Base-by-base conservation (phyloP, 495 filamentous ascomycete species). In the Podospora pseudopauciseta region DNA sequence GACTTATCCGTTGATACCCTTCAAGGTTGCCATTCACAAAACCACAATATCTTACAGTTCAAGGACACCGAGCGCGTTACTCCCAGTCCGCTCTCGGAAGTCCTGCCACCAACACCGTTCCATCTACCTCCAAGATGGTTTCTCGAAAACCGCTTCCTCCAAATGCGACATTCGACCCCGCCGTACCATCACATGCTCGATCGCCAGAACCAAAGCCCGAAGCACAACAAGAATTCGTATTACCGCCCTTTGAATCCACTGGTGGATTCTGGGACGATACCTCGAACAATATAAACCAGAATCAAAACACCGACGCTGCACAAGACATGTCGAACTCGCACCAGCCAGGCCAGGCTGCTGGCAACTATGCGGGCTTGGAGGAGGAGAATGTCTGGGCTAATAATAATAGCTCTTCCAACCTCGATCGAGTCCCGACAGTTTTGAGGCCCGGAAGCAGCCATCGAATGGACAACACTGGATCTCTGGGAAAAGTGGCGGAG, bases 121-220 rank as follows among this genome's bases (percentile, higher is more conserved):
- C 5, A 32, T 5, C 15, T 0, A 19, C 20, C 28, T 59, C 32
- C 55, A 30, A 56, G 16, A 76, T 76, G 74, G 72, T 76, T 16
- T 58, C 67, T 20, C 64, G 74, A 58, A 84, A 84, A 64, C 81
- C 84, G 53, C 65, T 81, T 55, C 75, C 82, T 28, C 63, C 70
- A 30, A 67, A 70, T 66, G 71, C 76, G 58, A 73, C 77, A 16
- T 66, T 71, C 39, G 68, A 76, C 55, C 71, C 77, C 16, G 68
- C 68, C 34, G 63, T 72, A 49, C 69, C 68, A 58, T 69, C 73
- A 55, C 73, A 66, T 66, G 72, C 71, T n/a, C 74, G 69, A 67
- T 68, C 77, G 68, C 20, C 59, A 61, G 23, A 26, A 28, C 59
- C 59, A 61, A 26, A 28, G 11, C 56, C 56, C 20, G 27, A 61